Evolutionary conservation across 2,329 filamentous ascomycete species (phyloP).

Genomic region (Exophiala sp.): DNA sequence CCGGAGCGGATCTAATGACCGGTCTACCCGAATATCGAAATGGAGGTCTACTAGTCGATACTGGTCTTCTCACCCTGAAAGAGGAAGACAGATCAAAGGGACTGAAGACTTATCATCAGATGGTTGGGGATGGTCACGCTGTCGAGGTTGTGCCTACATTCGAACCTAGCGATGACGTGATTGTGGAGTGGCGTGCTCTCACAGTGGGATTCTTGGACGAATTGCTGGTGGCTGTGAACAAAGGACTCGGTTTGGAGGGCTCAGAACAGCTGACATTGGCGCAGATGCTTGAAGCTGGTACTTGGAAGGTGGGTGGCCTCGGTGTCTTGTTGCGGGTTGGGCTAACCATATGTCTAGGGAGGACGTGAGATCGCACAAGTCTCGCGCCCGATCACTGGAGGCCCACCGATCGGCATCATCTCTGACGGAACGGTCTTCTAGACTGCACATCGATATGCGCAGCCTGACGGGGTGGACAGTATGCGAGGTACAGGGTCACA

Average conservation of each 20-base stretch:
- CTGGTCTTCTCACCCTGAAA: slow-evolving; percentile 76
- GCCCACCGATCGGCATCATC: slow-evolving; percentile 92
- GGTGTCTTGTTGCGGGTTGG: slow-evolving; percentile 4
- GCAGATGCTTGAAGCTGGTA: slow-evolving; percentile 91
- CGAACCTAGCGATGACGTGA: slow-evolving; percentile 68
- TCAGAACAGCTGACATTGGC: slow-evolving; percentile 70
- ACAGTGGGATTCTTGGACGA: slow-evolving; percentile 73
- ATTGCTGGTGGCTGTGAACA: slow-evolving; percentile 66
- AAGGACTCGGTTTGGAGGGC: slow-evolving; percentile 64
- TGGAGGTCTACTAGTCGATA: slow-evolving; percentile 80
- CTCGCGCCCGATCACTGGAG: slow-evolving; percentile 90
- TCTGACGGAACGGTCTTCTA: slow-evolving; percentile 96
- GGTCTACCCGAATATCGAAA: slow-evolving; percentile 91
- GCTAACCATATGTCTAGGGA: slow-evolving; percentile 55
- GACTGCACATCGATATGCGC: slow-evolving; percentile 13
- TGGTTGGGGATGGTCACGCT: slow-evolving; percentile 69
- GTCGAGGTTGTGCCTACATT: slow-evolving; percentile 73
- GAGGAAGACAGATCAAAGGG: slow-evolving; percentile 66
- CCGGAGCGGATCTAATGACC: slow-evolving; percentile 76
- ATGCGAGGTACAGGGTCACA: not conserved
- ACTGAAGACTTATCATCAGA: slow-evolving; percentile 64
- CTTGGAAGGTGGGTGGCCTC: slow-evolving; percentile 76
- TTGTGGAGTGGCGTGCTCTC: slow-evolving; percentile 74
- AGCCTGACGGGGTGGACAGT: not conserved
- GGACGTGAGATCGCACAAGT: slow-evolving; percentile 95